Conservation (phyloP, 2,329 filamentous ascomycete species). For the Hypoxylon sp. region DNA sequence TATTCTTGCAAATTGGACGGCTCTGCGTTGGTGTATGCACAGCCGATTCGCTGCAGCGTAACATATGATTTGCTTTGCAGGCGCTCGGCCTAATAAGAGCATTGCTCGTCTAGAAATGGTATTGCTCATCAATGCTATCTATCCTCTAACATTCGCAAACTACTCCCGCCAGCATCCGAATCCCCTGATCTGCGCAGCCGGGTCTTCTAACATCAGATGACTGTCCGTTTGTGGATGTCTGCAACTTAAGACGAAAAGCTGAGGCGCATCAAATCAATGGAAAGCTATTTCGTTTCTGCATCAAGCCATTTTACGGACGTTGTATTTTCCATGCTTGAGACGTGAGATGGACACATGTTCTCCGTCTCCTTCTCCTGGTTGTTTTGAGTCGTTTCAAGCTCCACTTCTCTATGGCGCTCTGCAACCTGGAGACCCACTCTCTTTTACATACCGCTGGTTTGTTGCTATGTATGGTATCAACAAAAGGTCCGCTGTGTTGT, state of each 20-base stretch:
- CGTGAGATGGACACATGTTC: conserved; percentile 38
- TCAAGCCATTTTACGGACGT: conserved; percentile 32
- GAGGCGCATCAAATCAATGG: conserved; percentile 30
- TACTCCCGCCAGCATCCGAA: conserved; percentile 48
- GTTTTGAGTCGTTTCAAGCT: conserved; percentile 49
- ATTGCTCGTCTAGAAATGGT: conserved; percentile 28
- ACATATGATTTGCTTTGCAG: conserved; percentile 13
- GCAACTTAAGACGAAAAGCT: conserved; percentile 21
- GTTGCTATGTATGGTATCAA: conserved; percentile 4
- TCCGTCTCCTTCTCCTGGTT: conserved; percentile 44
- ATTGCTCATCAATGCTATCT: conserved; percentile 42
- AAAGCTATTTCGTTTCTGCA: conserved; percentile 33
- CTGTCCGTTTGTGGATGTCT: conserved; percentile 28
- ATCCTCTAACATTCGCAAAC: conserved; percentile 44
- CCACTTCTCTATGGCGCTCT: conserved; percentile 32
- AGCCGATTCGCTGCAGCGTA: conserved; percentile 15
- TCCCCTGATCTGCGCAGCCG: conserved; percentile 52
- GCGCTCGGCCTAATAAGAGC: conserved; percentile 26
- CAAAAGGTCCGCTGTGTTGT: conserved; percentile 16
- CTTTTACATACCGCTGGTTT: conserved; percentile 33
- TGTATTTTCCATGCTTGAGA: conserved; percentile 39
- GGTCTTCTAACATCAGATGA: conserved; percentile 37
- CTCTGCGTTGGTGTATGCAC: conserved; percentile 17
- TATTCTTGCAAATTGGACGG: conserved; percentile 19
- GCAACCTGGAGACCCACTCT: conserved; percentile 32